Evolutionary conservation across 169 alveolate species (phyloP).

Genomic region (Plasmodium berghei): DNA sequence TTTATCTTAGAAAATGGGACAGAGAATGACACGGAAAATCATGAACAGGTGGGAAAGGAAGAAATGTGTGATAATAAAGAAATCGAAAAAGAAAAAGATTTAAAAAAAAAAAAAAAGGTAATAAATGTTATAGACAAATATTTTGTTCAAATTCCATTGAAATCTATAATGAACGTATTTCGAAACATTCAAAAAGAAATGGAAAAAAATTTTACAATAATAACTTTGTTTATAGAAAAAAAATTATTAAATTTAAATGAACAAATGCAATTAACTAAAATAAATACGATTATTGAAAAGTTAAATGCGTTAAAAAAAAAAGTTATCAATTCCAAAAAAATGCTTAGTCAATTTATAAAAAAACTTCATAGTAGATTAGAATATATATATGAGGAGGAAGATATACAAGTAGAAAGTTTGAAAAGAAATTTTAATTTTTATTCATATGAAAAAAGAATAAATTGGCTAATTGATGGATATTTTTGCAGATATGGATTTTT

Average conservation of each 20-base stretch:
- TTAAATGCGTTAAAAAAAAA: slow-evolving; percentile 36
- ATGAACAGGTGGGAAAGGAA: neutral
- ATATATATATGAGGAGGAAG: slow-evolving; percentile 48
- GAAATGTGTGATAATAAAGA: neutral
- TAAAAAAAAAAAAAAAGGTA: neutral
- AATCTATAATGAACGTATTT: slow-evolving; percentile 44
- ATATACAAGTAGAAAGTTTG: slow-evolving; percentile 67
- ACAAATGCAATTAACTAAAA: slow-evolving; percentile 12
- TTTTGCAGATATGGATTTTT: slow-evolving; percentile 54
- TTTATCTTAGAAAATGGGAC: neutral
- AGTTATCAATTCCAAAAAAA: slow-evolving; percentile 28
- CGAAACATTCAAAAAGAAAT: slow-evolving; percentile 62
- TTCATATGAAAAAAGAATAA: slow-evolving; percentile 58
- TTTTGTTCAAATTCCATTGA: slow-evolving; percentile 50
- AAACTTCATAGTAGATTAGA: slow-evolving; percentile 25
- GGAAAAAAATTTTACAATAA: slow-evolving; percentile 57
- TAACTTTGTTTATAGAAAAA: slow-evolving; percentile 66
- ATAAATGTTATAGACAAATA: slow-evolving; percentile 58
- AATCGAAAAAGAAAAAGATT: neutral
- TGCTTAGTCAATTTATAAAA: slow-evolving; percentile 17
- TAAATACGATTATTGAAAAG: slow-evolving; percentile 57
- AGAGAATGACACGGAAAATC: neutral
- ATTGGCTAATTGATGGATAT: slow-evolving; percentile 68
- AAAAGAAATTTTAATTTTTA: slow-evolving; percentile 53
- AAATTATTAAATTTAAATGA: slow-evolving; percentile 27